Evolutionary conservation across 768 basidiomycete genomes (phyloP).

Genomic region (Podaxis carcinomalis): DNA sequence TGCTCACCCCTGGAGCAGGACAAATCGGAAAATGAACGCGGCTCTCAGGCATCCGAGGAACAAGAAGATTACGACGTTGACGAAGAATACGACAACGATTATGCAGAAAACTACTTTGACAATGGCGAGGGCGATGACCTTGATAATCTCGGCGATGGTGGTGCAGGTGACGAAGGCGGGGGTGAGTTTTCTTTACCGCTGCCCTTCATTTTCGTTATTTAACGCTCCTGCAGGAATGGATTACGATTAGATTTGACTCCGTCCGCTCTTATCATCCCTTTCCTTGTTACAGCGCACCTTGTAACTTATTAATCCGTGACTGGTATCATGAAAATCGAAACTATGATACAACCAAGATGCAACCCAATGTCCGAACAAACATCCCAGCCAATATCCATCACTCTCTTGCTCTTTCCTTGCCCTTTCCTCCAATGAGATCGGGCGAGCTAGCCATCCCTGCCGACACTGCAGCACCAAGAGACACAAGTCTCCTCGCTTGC

Average conservation of each 20-base stretch:
- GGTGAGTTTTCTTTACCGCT: conserved; percentile 16
- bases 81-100: conserved; percentile 90
- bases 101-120: conserved; percentile 88
- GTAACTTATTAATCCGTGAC: not conserved
- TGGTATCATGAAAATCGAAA: not conserved
- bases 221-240: conserved; percentile 6
- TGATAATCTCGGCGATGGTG: conserved; percentile 73
- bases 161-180: conserved; percentile 64
- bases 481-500: conserved; percentile 25
- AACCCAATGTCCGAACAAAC: not conserved
- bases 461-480: conserved; percentile 20
- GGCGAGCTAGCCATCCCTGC: conserved; percentile 29
- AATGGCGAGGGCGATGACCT: conserved; percentile 81
- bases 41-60: conserved; percentile 62
- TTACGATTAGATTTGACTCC: conserved; percentile 7
- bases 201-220: not conserved
- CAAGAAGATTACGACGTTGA: conserved; percentile 80
- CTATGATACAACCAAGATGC: not conserved
- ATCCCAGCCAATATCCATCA: not conserved
- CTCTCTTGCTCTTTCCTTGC: conserved; percentile 24
- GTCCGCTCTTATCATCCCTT: not conserved
- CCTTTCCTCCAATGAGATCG: conserved; percentile 25
- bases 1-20: conserved; percentile 33
- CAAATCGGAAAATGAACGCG: conserved; percentile 67
- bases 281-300: not conserved